Evolutionary conservation across 768 basidiomycete species (phyloP).

Genomic region (Amanita muscaria): DNA sequence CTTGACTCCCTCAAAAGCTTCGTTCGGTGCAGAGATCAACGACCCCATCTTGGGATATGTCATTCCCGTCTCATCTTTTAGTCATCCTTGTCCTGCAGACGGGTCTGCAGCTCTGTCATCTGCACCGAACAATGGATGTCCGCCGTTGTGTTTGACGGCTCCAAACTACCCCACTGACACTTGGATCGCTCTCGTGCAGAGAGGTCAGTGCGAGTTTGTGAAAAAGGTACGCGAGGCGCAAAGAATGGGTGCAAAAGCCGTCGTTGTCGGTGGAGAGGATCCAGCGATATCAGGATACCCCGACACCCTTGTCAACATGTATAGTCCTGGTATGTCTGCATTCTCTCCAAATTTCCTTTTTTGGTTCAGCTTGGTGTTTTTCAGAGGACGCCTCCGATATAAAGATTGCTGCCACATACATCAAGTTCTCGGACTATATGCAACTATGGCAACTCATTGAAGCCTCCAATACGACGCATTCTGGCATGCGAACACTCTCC

Average conservation of each 20-base stretch:
- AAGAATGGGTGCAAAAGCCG: conserved; percentile 70
- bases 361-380: conserved; percentile 8
- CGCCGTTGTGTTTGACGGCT: conserved; percentile 52
- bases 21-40: conserved; percentile 66
- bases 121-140: conserved; percentile 52
- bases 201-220: conserved; percentile 86
- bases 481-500: conserved; percentile 66
- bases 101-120: conserved; percentile 13
- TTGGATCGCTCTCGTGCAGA: conserved; percentile 88
- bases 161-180: conserved; percentile 54
- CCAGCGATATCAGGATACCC: conserved; percentile 57
- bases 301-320: conserved; percentile 84
- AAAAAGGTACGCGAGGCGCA: conserved; percentile 76
- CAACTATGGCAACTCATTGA: conserved; percentile 61
- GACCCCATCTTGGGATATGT: conserved; percentile 66
- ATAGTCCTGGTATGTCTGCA: conserved; percentile 65
- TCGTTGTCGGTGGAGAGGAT: conserved; percentile 86
- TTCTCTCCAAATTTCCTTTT: background rate
- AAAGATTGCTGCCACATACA: conserved; percentile 77
- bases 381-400: conserved; percentile 83
- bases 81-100: conserved; percentile 37
- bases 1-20: conserved; percentile 33
- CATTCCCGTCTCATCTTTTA: conserved; percentile 61
- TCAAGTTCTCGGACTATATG: conserved; percentile 75
- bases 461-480: conserved; percentile 71